These are phyloP conservation scores for Austroboletus olivaceoglutinosus DNA, from an alignment of 1,284 basidiomycete species.

Conservation along the genomic window DNA sequence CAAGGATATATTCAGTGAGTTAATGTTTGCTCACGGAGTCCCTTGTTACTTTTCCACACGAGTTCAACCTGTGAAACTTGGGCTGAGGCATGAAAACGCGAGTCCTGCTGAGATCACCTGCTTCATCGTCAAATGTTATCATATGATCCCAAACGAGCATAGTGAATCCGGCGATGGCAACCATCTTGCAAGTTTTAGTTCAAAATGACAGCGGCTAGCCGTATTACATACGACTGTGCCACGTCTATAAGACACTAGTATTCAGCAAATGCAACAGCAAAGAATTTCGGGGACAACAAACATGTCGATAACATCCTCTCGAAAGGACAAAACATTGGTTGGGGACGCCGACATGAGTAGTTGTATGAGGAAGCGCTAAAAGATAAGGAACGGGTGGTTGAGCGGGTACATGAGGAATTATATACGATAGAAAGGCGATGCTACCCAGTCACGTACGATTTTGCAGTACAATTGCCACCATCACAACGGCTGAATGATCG, in stretches of 20 bases:
- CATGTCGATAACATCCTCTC: constrained; percentile 1
- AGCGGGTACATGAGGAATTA: background rate
- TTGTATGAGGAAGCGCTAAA: background rate
- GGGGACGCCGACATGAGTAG: constrained; percentile 3
- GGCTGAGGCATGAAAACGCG: background rate
- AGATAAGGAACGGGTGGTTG: background rate
- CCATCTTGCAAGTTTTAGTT: constrained; percentile 30
- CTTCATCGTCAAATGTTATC: constrained; percentile 43
- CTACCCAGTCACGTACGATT: background rate
- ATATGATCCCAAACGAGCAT: constrained; percentile 49
- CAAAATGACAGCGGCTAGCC: background rate
- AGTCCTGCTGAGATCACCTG: constrained; percentile 14
- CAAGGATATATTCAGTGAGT: background rate
- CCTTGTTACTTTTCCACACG: constrained; percentile 39
- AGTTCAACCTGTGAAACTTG: constrained; percentile 34
- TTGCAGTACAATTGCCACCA: background rate
- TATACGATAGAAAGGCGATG: constrained; percentile 2
- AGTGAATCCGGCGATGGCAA: constrained; percentile 41
- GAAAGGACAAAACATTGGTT: background rate
- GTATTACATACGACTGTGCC: constrained; percentile 15
- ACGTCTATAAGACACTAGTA: constrained; percentile 1
- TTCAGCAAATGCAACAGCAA: background rate
- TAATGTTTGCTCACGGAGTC: constrained; percentile 29
- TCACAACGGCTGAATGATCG: background rate
- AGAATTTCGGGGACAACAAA: background rate